phyloP scores from a whole-genome alignment of 2,329 filamentous ascomycete genomes.

The Xylariaceae sp. region DNA sequence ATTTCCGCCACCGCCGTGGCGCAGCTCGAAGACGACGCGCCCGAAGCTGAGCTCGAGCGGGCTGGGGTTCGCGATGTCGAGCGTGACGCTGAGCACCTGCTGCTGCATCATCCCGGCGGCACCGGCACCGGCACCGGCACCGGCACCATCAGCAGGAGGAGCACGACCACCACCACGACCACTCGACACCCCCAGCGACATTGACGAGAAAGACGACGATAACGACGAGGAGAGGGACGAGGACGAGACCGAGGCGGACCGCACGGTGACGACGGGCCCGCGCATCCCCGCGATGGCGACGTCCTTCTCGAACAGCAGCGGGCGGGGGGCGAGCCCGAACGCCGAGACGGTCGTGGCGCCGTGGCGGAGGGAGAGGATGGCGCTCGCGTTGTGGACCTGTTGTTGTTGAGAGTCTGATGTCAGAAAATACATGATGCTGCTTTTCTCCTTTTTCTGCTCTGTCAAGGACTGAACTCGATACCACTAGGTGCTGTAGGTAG shows the following conservation, averaged over 20 bases:
- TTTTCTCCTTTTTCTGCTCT: too few species aligned
- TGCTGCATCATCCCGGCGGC: background rate
- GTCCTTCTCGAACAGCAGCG: conserved; percentile 17
- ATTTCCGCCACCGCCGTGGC: background rate
- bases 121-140: background rate
- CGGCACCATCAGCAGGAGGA: background rate
- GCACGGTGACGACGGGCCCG: conserved; percentile 11
- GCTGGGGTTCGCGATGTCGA: conserved; percentile 16
- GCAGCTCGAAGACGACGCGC: conserved; percentile 18
- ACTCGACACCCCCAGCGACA: background rate
- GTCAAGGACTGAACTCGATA: too few species aligned
- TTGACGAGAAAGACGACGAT: background rate
- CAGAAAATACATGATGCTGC: too few species aligned
- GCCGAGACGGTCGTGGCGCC: conserved; percentile 14
- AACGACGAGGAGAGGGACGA: background rate
- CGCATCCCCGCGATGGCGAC: conserved; percentile 15
- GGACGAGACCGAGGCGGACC: background rate
- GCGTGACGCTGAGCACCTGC: conserved; percentile 1
- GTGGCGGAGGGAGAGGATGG: conserved; percentile 13
- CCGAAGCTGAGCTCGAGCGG: conserved; percentile 22
- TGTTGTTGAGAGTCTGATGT: too few species aligned
- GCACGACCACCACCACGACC: background rate
- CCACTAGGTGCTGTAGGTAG: too few species aligned
- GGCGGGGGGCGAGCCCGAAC: conserved; percentile 11
- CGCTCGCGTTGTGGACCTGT: conserved; percentile 1